Evolutionary conservation across 176 grass and related monocot species (phyloP), one percentile per base, ranked within the genome.

Genomic region (Ananas comosus): DNA sequence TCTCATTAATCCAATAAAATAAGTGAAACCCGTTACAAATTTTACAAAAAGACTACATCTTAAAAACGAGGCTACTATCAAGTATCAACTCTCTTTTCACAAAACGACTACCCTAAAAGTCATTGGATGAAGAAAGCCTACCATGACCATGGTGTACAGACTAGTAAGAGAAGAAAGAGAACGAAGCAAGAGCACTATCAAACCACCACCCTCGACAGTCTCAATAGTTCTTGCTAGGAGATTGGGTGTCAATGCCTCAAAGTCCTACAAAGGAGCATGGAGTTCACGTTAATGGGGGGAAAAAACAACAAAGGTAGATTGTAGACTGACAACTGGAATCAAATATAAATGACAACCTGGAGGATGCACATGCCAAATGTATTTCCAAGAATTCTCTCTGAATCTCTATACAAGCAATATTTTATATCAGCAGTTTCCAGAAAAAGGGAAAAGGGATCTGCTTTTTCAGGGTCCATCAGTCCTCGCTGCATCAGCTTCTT

Each of bases 341-440:
- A 21, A 49, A 47, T 29, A 54, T 48, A 42, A 42, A 42, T 42
- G 7, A 42, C 33, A 42, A 99, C 94, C 87, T 99, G 89, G 54
- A 99, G 78, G 23, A 99, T 99, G 87, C 94, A 99, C 89, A 99
- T 99, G 21, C 89, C 90, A 14, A 99, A 99, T 23, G 94, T 99
- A 80, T 93, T 99, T 33, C 94, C 94, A 25, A 99, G 89, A 67
- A 99, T 82, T 83, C 87, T 85, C 64, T 99, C 89, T 0, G 94
- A 88, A 70, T 99, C 89, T 71, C 56, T 99, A 72, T 99, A 99
- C 16, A 85, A 80, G 69, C 94, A 93, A 48, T 99, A 90, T 9
- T 86, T 90, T 69, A 99, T 90, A 77, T 88, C 85, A 0, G 81
- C 85, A 0, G 86, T 99, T 75, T 91, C 94, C 50, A 90, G 54